Conservation (phyloP, 1,139 yeast species). For the Protomyces inouyei region DNA sequence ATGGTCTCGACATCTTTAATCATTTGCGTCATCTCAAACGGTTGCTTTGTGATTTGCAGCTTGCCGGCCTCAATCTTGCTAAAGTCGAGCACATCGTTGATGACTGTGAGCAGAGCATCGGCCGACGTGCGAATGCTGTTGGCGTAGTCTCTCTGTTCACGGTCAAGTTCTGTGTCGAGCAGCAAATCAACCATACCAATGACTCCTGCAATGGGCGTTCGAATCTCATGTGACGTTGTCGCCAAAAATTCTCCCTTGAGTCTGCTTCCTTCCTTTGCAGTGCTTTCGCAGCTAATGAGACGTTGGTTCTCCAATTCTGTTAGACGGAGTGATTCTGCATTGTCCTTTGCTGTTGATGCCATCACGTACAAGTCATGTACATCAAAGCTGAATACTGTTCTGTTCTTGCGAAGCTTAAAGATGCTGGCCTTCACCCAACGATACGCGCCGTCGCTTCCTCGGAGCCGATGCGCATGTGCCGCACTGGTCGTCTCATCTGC, state of each 20-base stretch:
- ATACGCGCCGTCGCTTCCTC: conserved; percentile 38
- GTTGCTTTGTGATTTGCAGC: conserved; percentile 62
- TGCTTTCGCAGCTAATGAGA: conserved; percentile 3
- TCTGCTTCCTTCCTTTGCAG: conserved; percentile 22
- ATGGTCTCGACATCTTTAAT: conserved; percentile 24
- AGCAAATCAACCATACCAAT: conserved; percentile 91
- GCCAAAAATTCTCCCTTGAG: conserved; percentile 25
- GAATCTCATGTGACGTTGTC: conserved; percentile 56
- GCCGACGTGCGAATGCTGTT: conserved; percentile 73
- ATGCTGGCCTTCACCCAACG: conserved; percentile 32
- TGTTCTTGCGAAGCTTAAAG: not conserved
- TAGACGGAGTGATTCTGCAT: not conserved
- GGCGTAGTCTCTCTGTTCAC: conserved; percentile 74
- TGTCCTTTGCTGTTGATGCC: conserved; percentile 6
- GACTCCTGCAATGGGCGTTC: conserved; percentile 89
- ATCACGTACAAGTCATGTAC: conserved; percentile 18
- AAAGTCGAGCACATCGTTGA: conserved; percentile 74
- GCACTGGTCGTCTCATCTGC: not conserved
- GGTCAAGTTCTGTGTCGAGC: conserved; percentile 68
- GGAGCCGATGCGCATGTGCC: conserved; percentile 31
- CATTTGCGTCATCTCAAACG: conserved; percentile 46
- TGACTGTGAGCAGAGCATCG: conserved; percentile 70
- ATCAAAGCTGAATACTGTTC: conserved; percentile 11
- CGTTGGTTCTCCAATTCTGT: conserved; percentile 13
- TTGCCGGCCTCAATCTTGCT: conserved; percentile 80